Base-by-base conservation (phyloP, 2,329 filamentous ascomycete genomes). In the Neopestalotiopsis sp. region DNA sequence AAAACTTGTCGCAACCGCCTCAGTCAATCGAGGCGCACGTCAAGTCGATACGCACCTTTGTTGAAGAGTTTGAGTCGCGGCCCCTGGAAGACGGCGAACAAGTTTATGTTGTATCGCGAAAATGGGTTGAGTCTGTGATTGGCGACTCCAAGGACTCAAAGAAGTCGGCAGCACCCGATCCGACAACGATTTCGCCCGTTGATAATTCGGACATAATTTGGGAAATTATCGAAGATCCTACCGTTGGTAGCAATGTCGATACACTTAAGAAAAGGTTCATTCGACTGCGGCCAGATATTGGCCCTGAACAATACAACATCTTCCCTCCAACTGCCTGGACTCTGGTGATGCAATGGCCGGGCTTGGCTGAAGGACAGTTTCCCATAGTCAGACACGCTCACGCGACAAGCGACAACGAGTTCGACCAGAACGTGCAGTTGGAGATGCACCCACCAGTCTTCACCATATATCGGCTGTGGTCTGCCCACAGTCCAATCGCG, bases 401-500 rank as follows among this genome's bases (percentile, higher is more conserved):
- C 79, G 92, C 97, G 79, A 94, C 92, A 32, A 87, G 90, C 7
- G 83, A 85, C 1, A 86, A 88, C 56, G 86, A 86, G 2, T 76
- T 81, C n/a, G 81, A 81, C 17, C 75, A 82, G 3, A 94, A 97
- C 72, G 82, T 97, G 61, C 85, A 92, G 74, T 97, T 92, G 78
- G 96, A 98, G 81, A 85, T 94, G 56, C 90, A 94, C 75, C 96
- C 95, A 4, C 94, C 94, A 0, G 86, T 97, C 58, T 93, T 98
- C 78, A 94, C 91, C 1, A 86, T 98, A 70, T 90, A 97, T 76
- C 94, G 95, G 73, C 84, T 98, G 1, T 91, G 90, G 78, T 88
- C 88, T 2, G 83, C 87, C 20, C 81, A 85, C 65, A 90, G 86
- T 72, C 87, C 88, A 1, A 80, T 89, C 28, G 83, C 85, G 5